Conservation (phyloP, 1,139 yeast genomes). For the Kodamaea suecica region DNA sequence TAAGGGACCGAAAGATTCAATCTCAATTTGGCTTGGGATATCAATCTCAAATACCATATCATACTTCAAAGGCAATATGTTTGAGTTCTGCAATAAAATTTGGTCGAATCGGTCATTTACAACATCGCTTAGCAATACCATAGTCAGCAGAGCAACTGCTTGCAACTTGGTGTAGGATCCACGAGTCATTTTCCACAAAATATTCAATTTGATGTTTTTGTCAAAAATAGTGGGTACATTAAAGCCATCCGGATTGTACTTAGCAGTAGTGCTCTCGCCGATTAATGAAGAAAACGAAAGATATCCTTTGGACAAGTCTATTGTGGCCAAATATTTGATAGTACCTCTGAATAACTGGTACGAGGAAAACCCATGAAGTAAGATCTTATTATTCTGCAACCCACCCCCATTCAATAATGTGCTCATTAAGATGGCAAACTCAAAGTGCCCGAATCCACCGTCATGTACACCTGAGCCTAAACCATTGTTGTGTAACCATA, state of each 20-base stretch:
- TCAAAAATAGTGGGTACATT: constrained; percentile 75
- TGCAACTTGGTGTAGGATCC: constrained; percentile 63
- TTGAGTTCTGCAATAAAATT: constrained; percentile 69
- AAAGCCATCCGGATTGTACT: constrained; percentile 56
- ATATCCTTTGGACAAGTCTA: constrained; percentile 66
- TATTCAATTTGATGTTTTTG: constrained; percentile 67
- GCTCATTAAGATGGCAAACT: constrained; percentile 78
- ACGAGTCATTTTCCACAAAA: constrained; percentile 77
- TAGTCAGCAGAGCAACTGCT: constrained; percentile 66
- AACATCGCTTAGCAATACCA: constrained; percentile 68
- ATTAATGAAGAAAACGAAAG: constrained; percentile 61
- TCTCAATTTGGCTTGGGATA: constrained; percentile 32
- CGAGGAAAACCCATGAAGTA: constrained; percentile 84
- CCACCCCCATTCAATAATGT: constrained; percentile 87
- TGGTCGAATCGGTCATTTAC: constrained; percentile 81
- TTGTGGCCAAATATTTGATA: constrained; percentile 73
- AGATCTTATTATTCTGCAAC: constrained; percentile 64
- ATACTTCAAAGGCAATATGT: constrained; percentile 55
- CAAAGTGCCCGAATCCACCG: constrained; percentile 92
- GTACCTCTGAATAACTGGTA: constrained; percentile 91
- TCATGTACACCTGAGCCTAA: constrained; percentile 57
- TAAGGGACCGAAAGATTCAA: constrained; percentile 59
- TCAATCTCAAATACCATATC: constrained; percentile 60
- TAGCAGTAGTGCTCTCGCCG: constrained; percentile 45
- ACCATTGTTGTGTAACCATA: constrained; percentile 90